A percentile compares a stretch with the other conserved stretches of the same genome.
These are phyloP conservation scores for Apiospora pterosperma DNA, from an alignment of 2,329 filamentous ascomycete species.

Conservation along the genomic window DNA sequence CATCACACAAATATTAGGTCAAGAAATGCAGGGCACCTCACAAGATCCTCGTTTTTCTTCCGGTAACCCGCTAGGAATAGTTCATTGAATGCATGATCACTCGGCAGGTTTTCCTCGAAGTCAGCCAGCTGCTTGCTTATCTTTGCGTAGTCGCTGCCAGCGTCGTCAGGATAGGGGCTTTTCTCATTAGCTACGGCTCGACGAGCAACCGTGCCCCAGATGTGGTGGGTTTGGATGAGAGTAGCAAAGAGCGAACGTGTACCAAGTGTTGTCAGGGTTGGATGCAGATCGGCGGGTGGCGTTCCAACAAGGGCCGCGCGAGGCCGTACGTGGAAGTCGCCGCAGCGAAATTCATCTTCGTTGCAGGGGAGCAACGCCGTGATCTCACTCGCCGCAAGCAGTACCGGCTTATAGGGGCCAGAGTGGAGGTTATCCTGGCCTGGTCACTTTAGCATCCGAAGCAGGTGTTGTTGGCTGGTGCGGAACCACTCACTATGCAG, in stretches of 20 bases:
- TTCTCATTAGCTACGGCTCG: constrained; percentile 43
- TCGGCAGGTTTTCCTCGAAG: constrained; percentile 47
- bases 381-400: constrained; percentile 50
- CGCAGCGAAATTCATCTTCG: constrained; percentile 43
- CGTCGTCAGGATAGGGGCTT: constrained; percentile 43
- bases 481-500: constrained; percentile 40
- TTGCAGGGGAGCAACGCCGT: constrained; percentile 51
- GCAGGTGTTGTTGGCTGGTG: neutral
- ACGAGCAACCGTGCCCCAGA: constrained; percentile 51
- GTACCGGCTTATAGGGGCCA: constrained; percentile 47
- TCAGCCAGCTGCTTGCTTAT: constrained; percentile 39
- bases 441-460: constrained; percentile 10
- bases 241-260: constrained; percentile 52
- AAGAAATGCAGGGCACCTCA: constrained; percentile 21
- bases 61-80: constrained; percentile 42
- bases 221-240: constrained; percentile 51
- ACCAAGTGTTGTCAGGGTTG: constrained; percentile 37
- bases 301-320: constrained; percentile 54
- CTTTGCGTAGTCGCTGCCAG: constrained; percentile 43
- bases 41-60: constrained; percentile 45
- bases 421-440: constrained; percentile 56
- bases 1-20: neutral
- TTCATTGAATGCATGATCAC: constrained; percentile 44
- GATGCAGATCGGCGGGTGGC: constrained; percentile 44
- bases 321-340: neutral